Conservation (phyloP, 768 basidiomycete genomes). For the Paxillus ammoniavirescens region DNA sequence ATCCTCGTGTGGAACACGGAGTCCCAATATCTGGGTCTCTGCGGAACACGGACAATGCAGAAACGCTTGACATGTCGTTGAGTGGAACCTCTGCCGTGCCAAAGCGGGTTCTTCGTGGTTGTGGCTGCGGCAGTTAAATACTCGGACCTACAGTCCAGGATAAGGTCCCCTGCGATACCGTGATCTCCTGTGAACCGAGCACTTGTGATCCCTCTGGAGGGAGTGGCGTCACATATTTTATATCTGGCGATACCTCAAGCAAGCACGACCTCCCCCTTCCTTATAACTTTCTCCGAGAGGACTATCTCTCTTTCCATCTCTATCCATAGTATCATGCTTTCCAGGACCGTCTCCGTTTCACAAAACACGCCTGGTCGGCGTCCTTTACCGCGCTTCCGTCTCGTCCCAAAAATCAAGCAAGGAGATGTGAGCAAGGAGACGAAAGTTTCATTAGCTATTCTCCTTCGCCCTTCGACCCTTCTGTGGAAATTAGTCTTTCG, state of each 20-base stretch:
- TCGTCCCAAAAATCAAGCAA: conserved; percentile 11
- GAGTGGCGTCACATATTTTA: conserved; percentile 6
- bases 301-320: background rate
- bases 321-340: conserved; percentile 10
- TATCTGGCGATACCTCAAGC: background rate
- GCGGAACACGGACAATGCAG: conserved; percentile 24
- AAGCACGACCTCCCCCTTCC: background rate
- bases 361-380: conserved; percentile 9
- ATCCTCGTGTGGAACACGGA: conserved; percentile 15
- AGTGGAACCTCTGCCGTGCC: background rate
- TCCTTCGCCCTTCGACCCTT: conserved; percentile 22
- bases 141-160: background rate
- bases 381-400: conserved; percentile 6
- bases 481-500: conserved; percentile 18
- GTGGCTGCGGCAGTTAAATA: conserved; percentile 23
- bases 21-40: conserved; percentile 12
- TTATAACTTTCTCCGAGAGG: background rate
- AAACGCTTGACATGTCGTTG: conserved; percentile 7
- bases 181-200: background rate
- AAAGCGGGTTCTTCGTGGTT: conserved; percentile 1
- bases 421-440: conserved; percentile 15
- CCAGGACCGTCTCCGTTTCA: background rate
- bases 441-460: conserved; percentile 16
- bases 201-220: background rate
- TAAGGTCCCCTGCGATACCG: background rate